Evolutionary conservation across 441 rosid species (phyloP), one percentile per base, ranked within the genome.

Genomic region (Raphanus hybrid): DNA sequence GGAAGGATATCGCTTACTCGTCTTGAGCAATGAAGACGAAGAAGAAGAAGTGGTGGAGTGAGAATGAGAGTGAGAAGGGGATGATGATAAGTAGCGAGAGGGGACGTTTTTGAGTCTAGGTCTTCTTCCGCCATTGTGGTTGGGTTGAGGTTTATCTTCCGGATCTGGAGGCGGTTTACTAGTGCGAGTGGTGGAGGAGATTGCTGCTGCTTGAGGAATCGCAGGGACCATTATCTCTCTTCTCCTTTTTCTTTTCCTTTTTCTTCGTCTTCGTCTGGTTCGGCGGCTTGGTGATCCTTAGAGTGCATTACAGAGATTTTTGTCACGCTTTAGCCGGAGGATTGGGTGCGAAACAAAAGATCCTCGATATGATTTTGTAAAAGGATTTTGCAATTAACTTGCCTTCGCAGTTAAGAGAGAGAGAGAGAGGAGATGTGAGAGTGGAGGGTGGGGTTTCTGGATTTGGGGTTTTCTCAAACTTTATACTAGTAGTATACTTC

Each of bases 61-160:
- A n/a, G n/a, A n/a, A n/a, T n/a, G 20, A 18, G 27, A 55, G 4
- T 93, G 90, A 69, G 97, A 90, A 74, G 94, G 94, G 6, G 98
- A 93, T 74, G 23, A 20, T 20, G 26, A 29, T 29, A 93, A 80
- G 79, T 91, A 93, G 70, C 98, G 87, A 12, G 96, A 91, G 70
- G 70, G 87, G 16, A 91, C 92, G 16, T 86, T 87, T 71, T 85
- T 87, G 50, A 88, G 84, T 82, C 87, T 87, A 69, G 88, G 90
- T 80, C 81, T 85, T 80, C 81, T 85, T 80, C 71, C 73, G 37
- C 65, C 81, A 67, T 78, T 74, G 50, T 43, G 11, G 50, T 1
- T 43, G 50, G 14, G 57, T 2, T 75, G 75, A 55, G 78, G 75
- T 78, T 72, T 77, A 8, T 48, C 35, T 58, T 35, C 70, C 16